Conservation (phyloP, 495 filamentous ascomycete species). For the Lepraria neglecta region DNA sequence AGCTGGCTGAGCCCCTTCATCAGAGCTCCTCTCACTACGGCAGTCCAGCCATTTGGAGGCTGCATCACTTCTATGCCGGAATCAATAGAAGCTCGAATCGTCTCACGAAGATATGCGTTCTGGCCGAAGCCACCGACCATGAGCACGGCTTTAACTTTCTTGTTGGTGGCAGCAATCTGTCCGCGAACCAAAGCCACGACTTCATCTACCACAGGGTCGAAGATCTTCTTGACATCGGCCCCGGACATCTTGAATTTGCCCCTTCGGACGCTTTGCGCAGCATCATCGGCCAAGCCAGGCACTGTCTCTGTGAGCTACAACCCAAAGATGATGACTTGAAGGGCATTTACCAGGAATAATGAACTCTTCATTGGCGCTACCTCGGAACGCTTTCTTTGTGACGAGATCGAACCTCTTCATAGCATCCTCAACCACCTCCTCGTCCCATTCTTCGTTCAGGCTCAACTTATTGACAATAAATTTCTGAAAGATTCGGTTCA, state of each 20-base stretch:
- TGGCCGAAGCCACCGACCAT: conserved; percentile 64
- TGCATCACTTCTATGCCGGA: conserved; percentile 26
- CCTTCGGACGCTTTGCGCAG: conserved; percentile 53
- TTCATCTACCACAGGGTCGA: conserved; percentile 60
- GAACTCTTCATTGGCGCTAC: conserved; percentile 24
- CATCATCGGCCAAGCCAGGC: conserved; percentile 35
- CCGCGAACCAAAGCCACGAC: conserved; percentile 58
- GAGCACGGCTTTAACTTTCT: conserved; percentile 47
- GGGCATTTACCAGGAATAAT: conserved; percentile 25
- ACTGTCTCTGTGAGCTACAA: conserved; percentile 16
- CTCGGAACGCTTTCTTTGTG: conserved; percentile 25
- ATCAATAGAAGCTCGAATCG: conserved; percentile 19
- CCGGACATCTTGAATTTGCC: conserved; percentile 59
- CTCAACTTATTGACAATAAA: conserved; percentile 55
- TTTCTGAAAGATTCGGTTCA: conserved; percentile 69
- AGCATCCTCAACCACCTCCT: conserved; percentile 52
- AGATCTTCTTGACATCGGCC: conserved; percentile 55
- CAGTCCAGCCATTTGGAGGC: conserved; percentile 34
- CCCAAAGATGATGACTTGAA: too few relatives aligned
- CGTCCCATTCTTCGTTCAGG: conserved; percentile 53
- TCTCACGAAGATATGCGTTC: conserved; percentile 50
- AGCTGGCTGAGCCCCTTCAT: conserved; percentile 34
- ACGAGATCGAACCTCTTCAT: conserved; percentile 29
- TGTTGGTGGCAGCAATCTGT: conserved; percentile 42
- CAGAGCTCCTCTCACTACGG: conserved; percentile 40